Base-by-base conservation (phyloP, 306 rosid species). In the Fragaria nilgerrensis region DNA sequence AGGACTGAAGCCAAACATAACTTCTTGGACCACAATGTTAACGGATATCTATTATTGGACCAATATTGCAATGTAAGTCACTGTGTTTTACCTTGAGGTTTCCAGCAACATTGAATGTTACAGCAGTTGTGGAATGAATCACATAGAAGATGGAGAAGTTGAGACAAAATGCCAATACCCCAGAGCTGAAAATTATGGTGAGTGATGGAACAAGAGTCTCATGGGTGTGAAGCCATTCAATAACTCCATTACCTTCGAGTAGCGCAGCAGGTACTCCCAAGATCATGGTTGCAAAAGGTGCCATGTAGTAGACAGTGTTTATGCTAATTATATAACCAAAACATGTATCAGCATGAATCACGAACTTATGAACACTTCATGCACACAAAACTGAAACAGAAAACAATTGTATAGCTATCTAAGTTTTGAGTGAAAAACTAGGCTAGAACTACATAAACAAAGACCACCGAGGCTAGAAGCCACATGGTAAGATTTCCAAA, bases 261-360 rank as follows among this genome's bases (percentile, higher is more conserved):
- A 95, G 88, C 75, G 82, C 2, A 55, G 98, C 98, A 82, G 98
- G 98, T 75, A 89, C 84, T 5, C 93, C 96, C 96, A 95, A 88
- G 81, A 95, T 95, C 97, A 92, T 92, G 79, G 98, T 95, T 13
- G 98, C 98, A 59, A 84, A 90, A 76, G 98, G 98, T 25, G 98
- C 97, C 98, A 95, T 95, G 86, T 95, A 95, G 86, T 90, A 95
- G 77, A 95, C 98, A 7, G 98, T 95, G 88, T 95, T 95, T 86
- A 95, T 95, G 89, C 98, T 95, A 70, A 71, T 41, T 19, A 66
- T 66, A 48, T 23, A 7, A 19, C 63, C 73, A 68, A 61, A 37
- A 59, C 0, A 27, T 5, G 70, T 39, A 41, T 39, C 47, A 75
- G 66, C 34, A 48, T 20, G 29, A 65, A 27, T 25, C 49, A n/a